Evolutionary conservation across 305 asterid genomes (phyloP).

Genomic region (Solanum hybrid): DNA sequence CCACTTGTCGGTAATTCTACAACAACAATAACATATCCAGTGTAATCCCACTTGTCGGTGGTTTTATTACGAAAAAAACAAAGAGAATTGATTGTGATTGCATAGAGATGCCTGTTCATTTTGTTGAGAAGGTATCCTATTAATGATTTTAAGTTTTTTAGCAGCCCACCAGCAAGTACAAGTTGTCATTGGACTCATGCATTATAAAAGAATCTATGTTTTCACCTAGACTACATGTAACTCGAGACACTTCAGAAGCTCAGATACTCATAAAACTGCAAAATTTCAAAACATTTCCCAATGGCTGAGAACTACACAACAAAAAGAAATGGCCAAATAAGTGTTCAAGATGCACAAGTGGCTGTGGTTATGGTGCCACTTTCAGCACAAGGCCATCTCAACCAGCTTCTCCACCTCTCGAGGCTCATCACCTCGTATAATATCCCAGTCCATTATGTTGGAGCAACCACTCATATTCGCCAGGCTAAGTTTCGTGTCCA

Average conservation of each 20-base stretch:
- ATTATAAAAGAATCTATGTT: background rate
- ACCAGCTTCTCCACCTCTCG: slow-evolving; percentile 69
- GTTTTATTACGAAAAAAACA: background rate
- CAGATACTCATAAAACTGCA: background rate
- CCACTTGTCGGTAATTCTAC: background rate
- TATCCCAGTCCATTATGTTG: slow-evolving; percentile 37
- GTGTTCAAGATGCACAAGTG: slow-evolving; percentile 4
- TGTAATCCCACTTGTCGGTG: background rate
- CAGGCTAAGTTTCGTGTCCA: slow-evolving; percentile 40
- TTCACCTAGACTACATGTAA: background rate
- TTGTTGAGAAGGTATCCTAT: too few relatives aligned
- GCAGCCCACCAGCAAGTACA: background rate
- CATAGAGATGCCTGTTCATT: background rate
- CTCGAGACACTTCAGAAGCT: background rate
- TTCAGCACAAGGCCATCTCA: slow-evolving; percentile 60
- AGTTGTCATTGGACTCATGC: background rate
- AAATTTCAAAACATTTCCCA: background rate
- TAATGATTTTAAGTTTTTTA: background rate
- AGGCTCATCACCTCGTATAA: slow-evolving; percentile 37
- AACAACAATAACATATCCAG: background rate
- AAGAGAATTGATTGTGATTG: background rate
- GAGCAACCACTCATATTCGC: slow-evolving; percentile 40
- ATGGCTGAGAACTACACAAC: background rate
- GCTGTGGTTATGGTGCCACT: slow-evolving; percentile 51
- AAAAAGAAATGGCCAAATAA: background rate